Conservation (phyloP, 2,329 filamentous ascomycete species). For the Dichotomopilus funicola region DNA sequence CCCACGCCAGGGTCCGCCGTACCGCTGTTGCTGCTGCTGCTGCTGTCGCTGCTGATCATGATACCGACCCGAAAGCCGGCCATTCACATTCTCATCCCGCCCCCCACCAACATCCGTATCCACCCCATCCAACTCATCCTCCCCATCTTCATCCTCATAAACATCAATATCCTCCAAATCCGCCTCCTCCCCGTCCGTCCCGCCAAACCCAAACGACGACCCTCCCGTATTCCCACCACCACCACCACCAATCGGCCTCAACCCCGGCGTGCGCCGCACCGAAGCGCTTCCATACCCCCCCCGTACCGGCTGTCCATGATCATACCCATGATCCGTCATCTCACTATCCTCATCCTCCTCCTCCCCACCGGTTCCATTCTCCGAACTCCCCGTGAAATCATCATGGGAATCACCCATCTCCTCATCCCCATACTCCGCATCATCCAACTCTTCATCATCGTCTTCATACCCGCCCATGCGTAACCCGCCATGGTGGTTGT, state of each 20-base stretch:
- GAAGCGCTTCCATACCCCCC: too few species aligned
- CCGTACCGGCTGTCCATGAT: too few species aligned
- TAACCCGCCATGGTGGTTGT: background rate
- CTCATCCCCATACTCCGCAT: conserved; percentile 19
- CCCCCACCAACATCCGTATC: conserved; percentile 22
- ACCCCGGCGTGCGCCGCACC: too few species aligned
- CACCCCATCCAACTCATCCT: conserved; percentile 26
- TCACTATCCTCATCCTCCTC: conserved; percentile 19
- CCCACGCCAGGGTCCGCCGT: conserved; percentile 5
- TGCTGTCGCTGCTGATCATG: too few species aligned
- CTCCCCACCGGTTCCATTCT: conserved; percentile 12
- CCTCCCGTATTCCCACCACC: background rate
- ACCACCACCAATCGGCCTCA: too few species aligned
- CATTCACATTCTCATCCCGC: too few species aligned
- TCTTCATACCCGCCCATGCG: conserved; percentile 28
- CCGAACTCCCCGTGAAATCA: conserved; percentile 7
- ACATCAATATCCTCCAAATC: conserved; percentile 25
- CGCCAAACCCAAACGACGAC: conserved; percentile 13
- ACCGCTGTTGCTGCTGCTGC: background rate
- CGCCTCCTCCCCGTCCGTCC: conserved; percentile 21
- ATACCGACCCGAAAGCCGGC: too few species aligned
- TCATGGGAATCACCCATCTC: conserved; percentile 21
- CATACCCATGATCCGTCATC: conserved; percentile 25
- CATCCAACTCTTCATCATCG: conserved; percentile 25
- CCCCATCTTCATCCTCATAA: conserved; percentile 27